Evolutionary conservation across 495 filamentous ascomycete species (phyloP), one percentile per base, ranked within the genome.

Genomic region (Podospora appendiculata): DNA sequence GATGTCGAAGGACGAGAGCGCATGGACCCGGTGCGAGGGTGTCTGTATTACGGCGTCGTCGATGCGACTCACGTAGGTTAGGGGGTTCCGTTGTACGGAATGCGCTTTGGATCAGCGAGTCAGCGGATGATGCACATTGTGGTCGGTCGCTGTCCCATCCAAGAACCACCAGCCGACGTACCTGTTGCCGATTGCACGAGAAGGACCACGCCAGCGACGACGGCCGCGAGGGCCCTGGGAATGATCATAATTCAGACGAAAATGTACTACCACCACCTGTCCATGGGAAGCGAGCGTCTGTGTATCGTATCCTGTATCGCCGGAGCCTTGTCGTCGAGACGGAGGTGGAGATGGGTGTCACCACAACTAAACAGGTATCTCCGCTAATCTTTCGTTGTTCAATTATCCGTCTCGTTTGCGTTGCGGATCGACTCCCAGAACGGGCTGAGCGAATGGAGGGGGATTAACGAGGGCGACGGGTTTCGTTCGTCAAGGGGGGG

Each of bases 1-100:
- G 56, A 97, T 68, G 60, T 93, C 86, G 67, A 97, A 97, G 16
- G 81, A 73, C 11, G 89, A 85, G 41, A 86, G 75, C 17, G 88
- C 83, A 63, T 91, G 84, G 33, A 95, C 81, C 52, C 85, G 80
- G 59, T 89, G 82, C 32, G 86, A 86, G 10, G 86, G 83, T 1
- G 90, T 94, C 55, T 85, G 79, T 39, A 98, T 87, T 41, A 77
- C 70, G 6, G 88, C 76, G 64, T 89, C 81, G 34, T 92, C 86
- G 50, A 96, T 70, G 43, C 80, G 72, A 1, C 84, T 84, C 32
- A 94, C 69, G 63, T 86, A 85, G 53, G 74, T 81, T 46, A 98
- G 77, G 9, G 91, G 87, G 57, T 84, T 85, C 52, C 91, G 79
- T 46, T 82, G 79, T 54, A 81, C 75, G 2, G 92, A 96, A 61